These are phyloP conservation scores for Diplodia scrobiculata DNA, from an alignment of 2,329 filamentous ascomycete species.

Conservation along the genomic window DNA sequence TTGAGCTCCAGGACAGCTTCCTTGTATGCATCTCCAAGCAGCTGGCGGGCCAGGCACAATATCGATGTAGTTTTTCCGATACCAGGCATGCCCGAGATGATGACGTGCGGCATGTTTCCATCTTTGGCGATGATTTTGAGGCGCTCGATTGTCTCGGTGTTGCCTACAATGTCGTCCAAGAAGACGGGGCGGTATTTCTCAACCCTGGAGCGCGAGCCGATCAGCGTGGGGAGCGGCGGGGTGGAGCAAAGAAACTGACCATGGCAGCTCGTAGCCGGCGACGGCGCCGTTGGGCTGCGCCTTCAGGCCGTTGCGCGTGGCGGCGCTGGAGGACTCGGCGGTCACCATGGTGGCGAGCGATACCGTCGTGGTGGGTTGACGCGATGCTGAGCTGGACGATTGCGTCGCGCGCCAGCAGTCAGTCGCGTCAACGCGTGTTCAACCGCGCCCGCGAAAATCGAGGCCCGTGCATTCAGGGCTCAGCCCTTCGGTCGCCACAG, in stretches of 20 bases:
- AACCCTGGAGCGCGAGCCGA: conserved; percentile 64
- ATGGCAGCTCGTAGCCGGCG: conserved; percentile 74
- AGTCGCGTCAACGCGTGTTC: conserved; percentile 17
- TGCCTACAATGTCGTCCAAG: conserved; percentile 95
- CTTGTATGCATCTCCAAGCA: conserved; percentile 92
- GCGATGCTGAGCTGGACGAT: conserved; percentile 12
- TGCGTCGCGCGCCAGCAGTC: conserved; percentile 2
- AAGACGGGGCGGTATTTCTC: conserved; percentile 97
- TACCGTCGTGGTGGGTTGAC: conserved; percentile 15
- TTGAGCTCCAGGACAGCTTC: conserved; percentile 97
- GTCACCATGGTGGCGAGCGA: conserved; percentile 46
- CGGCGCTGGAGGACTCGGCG: conserved; percentile 55
- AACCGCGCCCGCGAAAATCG: not conserved
- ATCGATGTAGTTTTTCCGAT: conserved; percentile 98
- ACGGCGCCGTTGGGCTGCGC: conserved; percentile 42
- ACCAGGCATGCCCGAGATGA: conserved; percentile 98
- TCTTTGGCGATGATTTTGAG: conserved; percentile 98
- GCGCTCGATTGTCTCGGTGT: conserved; percentile 95
- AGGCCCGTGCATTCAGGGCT: conserved; percentile 4
- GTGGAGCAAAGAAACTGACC: conserved; percentile 53
- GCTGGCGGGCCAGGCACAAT: conserved; percentile 84
- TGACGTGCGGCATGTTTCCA: conserved; percentile 98
- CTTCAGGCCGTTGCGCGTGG: conserved; percentile 48
- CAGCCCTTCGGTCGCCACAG: conserved; percentile 16
- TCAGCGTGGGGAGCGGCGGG: conserved; percentile 1